Evolutionary conservation across 2,329 filamentous ascomycete species (phyloP).

Genomic region (Tolypocladium amazonense): DNA sequence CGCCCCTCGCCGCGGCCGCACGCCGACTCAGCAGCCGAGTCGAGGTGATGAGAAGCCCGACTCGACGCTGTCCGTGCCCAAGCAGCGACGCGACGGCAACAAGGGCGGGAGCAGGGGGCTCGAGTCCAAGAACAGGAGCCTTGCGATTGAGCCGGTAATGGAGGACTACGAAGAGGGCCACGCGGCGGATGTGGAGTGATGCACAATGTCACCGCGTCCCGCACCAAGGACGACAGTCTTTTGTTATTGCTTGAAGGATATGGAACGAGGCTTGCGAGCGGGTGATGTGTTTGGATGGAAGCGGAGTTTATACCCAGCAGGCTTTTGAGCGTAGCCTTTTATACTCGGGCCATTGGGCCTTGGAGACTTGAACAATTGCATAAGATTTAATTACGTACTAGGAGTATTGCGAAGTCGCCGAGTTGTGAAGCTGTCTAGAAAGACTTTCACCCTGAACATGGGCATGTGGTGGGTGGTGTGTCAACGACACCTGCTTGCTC

Average conservation of each 20-base stretch:
- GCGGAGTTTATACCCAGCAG: background rate
- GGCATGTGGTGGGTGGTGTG: no score
- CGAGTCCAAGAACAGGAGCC: background rate
- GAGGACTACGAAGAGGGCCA: background rate
- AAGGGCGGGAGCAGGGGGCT: background rate
- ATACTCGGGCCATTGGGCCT: background rate
- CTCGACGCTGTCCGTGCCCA: background rate
- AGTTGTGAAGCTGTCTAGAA: no score
- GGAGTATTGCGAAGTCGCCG: background rate
- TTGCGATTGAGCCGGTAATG: slow-evolving; percentile 1
- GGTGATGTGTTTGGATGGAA: background rate
- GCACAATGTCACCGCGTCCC: background rate
- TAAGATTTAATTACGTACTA: background rate
- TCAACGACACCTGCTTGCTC: no score
- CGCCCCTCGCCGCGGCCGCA: background rate
- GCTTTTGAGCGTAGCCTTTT: background rate
- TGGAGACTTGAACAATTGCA: background rate
- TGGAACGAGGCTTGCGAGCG: background rate
- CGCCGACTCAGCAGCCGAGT: background rate
- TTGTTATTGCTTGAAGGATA: background rate
- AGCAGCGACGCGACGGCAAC: background rate
- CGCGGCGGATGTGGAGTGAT: background rate
- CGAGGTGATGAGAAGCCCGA: background rate
- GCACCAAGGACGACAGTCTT: background rate
- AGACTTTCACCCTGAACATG: no score